Percentiles rank a stretch among this genome's conserved stretches.
Evolutionary conservation across 2,329 filamentous ascomycete species (phyloP).

Genomic region (Fusarium begoniae): DNA sequence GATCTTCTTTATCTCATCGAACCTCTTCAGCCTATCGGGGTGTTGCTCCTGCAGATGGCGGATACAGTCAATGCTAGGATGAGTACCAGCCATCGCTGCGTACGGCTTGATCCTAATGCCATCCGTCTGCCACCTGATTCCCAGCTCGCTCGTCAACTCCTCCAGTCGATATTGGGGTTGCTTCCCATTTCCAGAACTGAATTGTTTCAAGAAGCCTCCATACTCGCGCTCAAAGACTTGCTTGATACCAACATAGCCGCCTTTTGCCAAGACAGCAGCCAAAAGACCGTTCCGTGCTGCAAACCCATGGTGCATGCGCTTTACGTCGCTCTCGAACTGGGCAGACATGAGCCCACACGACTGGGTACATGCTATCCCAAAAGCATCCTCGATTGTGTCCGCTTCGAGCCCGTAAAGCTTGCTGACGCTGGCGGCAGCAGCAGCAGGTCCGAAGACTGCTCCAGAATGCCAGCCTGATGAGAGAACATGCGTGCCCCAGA

Average conservation of each 20-base stretch:
- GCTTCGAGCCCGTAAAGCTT: background rate
- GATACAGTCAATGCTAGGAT: conserved; percentile 5
- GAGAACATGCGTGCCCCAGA: conserved; percentile 5
- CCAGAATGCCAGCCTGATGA: conserved; percentile 7
- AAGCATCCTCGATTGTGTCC: background rate
- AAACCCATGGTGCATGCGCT: conserved; percentile 7
- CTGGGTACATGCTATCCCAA: conserved; percentile 6
- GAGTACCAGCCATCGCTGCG: conserved; percentile 4
- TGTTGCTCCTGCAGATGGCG: background rate
- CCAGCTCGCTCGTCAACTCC: background rate
- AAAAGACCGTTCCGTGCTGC: background rate
- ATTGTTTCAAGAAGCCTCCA: background rate
- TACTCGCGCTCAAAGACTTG: background rate
- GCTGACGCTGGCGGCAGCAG: background rate
- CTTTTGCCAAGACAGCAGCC: background rate
- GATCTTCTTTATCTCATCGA: background rate
- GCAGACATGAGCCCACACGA: background rate
- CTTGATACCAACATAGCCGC: conserved; percentile 1
- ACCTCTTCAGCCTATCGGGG: background rate
- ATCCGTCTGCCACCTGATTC: background rate
- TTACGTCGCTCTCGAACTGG: conserved; percentile 2
- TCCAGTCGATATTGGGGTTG: background rate
- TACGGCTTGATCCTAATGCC: background rate
- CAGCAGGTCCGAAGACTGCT: background rate
- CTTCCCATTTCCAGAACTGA: background rate